Evolutionary conservation across 2,329 filamentous ascomycete species (phyloP), one percentile per base, ranked within the genome.

Genomic region (Aspergillus ochraceoroseus): DNA sequence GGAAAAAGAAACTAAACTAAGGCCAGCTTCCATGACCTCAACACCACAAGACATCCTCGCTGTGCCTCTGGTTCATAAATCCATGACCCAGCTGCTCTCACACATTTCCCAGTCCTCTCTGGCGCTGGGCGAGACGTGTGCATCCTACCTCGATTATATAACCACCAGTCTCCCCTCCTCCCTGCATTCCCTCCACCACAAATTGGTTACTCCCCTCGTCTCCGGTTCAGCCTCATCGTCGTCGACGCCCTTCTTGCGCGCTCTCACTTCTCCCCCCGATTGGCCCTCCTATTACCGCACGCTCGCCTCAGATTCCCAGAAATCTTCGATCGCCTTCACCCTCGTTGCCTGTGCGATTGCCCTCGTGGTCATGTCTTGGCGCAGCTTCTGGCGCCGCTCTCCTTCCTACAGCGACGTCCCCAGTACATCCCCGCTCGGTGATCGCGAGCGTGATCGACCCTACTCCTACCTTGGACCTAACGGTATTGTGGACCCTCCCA

Each of bases 51-150:
- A 26, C 33, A 17, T 35, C 30, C 15, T 26, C 13, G 30, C 29
- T 27, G 34, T 33, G 30, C 17, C 12, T 13, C 32, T 37, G 34
- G 26, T 36, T 31, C 25, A 49, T 46, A 52, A 53, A 55, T 61
- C 61, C 53, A 64, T 67, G 65, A 67, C 54, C 55, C 50, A 64
- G 48, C 56, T 62, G 54, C 58, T 62, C 38, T 62, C 59, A 44
- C 54, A 57, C 39, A 48, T 62, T 54, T 54, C 58, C 54, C 53
- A 62, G 56, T 61, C 62, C 55, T 61, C 59, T 39, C 53, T 66
- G 58, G 61, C 59, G 38, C 53, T 66, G 58, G 61, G 62, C 54
- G 61, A 66, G 58, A 64, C 62, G 54, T 64, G 62, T 47, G 56
- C 63, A 45, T 55, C 60, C 25, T 66, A 67, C 46, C 43, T 67